Evolutionary conservation across 768 basidiomycete genomes (phyloP).

Genomic region (Tulasnella calospora): DNA sequence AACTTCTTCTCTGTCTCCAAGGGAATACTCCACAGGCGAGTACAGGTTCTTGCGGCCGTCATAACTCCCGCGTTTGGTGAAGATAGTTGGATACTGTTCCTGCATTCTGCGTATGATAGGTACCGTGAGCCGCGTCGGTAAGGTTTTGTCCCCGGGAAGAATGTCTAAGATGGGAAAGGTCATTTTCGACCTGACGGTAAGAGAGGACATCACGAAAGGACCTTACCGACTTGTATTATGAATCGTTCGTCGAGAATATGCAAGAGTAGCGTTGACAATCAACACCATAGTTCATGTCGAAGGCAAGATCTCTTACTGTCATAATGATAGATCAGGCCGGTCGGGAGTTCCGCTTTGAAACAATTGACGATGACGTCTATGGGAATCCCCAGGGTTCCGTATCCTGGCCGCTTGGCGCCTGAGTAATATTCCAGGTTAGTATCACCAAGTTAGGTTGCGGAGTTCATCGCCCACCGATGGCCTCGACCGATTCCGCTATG

Average conservation of each 20-base stretch:
- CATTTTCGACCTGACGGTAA: neutral
- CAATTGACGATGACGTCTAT: constrained; percentile 53
- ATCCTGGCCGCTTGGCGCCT: constrained; percentile 64
- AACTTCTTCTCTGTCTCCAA: constrained; percentile 33
- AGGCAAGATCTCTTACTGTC: constrained; percentile 50
- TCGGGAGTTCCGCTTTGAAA: constrained; percentile 57
- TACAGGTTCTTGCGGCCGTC: constrained; percentile 79
- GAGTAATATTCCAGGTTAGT: constrained; percentile 30
- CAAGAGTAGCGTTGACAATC: neutral
- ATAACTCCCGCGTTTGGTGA: constrained; percentile 68
- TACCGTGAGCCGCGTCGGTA: neutral
- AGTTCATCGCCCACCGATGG: neutral
- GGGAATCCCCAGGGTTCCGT: constrained; percentile 52
- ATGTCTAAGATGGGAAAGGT: neutral
- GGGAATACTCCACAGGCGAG: constrained; percentile 54
- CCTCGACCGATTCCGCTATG: neutral
- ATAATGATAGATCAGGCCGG: constrained; percentile 66
- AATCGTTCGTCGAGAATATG: neutral
- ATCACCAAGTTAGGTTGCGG: neutral
- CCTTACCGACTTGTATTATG: neutral
- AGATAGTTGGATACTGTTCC: constrained; percentile 50
- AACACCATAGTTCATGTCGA: neutral
- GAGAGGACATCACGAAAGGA: neutral
- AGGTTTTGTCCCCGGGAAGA: neutral
- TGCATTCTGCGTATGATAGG: constrained; percentile 62